Evolutionary conservation across 345 rosid species (phyloP), one percentile per base, ranked within the genome.

Genomic region (Moricandia moricandioides): DNA sequence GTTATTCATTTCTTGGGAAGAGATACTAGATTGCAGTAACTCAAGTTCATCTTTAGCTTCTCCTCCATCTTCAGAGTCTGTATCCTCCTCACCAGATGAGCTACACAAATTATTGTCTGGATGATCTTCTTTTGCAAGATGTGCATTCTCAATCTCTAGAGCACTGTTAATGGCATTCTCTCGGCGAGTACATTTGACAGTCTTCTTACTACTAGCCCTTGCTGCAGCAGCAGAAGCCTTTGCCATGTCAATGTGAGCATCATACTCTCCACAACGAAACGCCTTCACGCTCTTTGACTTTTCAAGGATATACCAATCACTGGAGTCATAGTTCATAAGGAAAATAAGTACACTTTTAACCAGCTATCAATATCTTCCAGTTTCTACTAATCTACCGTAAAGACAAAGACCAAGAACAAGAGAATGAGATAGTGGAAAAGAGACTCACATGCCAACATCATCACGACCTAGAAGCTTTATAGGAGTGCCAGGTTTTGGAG

Each of bases 291-390:
- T 82, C 87, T 92, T 92, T 3, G 98, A 91, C 71, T 89, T 91
- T 71, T 96, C 99, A 66, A 96, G 95, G 79, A 87, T 82, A 81
- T 96, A 92, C 98, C 98, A 96, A 68, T 92, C 99, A 85, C 98
- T 96, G 66, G 10, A 80, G 34, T 73, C 83, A 82, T 45, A 72
- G 10, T 26, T n/a, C 17, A 56, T 21, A 75, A 58, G 31, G 27
- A 31, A 12, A 17, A 67, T 21, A 17, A n/a, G n/a, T 5, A 52
- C 14, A 11, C 65, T 62, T 43, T 18, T 4, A 71, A 35, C 63
- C 33, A 10, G 1, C 17, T n/a, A 47, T 47, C 24, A n/a, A n/a
- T n/a, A n/a, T n/a, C n/a, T n/a, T n/a, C n/a, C n/a, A n/a, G n/a
- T n/a, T n/a, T n/a, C n/a, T n/a, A n/a, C n/a, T n/a, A n/a, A n/a